phyloP scores from a whole-genome alignment of 805 yeast genomes.

The Ogataea corticis region DNA sequence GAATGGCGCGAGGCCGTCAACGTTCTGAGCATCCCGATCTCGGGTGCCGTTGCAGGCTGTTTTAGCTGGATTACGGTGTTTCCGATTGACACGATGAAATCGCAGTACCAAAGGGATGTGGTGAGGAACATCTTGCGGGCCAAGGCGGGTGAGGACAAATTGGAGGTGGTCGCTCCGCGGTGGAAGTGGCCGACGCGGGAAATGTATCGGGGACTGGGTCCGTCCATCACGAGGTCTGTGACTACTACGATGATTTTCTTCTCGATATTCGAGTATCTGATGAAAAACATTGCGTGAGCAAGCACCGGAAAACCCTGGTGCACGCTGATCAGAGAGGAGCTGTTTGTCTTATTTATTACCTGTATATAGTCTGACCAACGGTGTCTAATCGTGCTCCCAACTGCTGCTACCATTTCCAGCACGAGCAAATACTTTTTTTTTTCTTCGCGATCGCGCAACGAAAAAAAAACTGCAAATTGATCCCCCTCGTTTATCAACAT shows the following conservation, averaged over 20 bases:
- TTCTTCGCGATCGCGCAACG: too few species aligned
- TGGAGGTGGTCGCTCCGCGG: constrained; percentile 36
- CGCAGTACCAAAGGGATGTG: constrained; percentile 71
- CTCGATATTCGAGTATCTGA: constrained; percentile 65
- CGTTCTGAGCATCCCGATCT: constrained; percentile 53
- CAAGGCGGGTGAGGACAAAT: constrained; percentile 46
- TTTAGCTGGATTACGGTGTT: constrained; percentile 73
- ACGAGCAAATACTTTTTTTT: too few species aligned
- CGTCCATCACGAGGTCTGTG: constrained; percentile 70
- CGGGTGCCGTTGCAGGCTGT: constrained; percentile 82
- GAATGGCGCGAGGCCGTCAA: constrained; percentile 29
- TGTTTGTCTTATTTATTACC: neutral
- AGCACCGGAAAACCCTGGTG: neutral
- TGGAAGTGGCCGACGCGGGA: constrained; percentile 44
- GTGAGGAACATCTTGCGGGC: constrained; percentile 64
- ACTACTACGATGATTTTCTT: constrained; percentile 76
- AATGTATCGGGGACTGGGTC: constrained; percentile 77
- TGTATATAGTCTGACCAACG: neutral
- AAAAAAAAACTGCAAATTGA: too few species aligned
- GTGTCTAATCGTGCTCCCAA: too few species aligned
- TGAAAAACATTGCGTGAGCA: constrained; percentile 51
- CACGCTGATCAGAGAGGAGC: too few species aligned
- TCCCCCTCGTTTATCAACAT: too few species aligned
- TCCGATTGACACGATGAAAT: constrained; percentile 80
- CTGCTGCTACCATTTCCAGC: too few species aligned